Evolutionary conservation across 129 eudicot genomes (phyloP).

Genomic region (Chrysanthemum lavandulifolium): DNA sequence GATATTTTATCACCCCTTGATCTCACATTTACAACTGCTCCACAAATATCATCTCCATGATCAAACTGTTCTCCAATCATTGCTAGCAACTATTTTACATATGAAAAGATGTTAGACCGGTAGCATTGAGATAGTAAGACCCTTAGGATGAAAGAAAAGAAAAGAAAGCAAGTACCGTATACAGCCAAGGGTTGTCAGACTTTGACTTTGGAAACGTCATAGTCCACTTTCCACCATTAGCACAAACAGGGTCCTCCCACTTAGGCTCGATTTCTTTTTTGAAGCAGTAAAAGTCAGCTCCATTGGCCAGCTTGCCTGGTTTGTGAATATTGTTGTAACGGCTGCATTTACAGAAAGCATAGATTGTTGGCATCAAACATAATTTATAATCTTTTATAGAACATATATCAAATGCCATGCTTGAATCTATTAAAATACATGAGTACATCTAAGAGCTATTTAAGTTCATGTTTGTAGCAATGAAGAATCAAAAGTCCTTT

Average conservation of each 20-base stretch:
- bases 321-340: slow-evolving; percentile 79
- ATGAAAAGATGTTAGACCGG: slow-evolving; percentile 5
- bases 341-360: slow-evolving; percentile 43
- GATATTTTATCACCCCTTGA: slow-evolving; percentile 62
- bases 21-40: slow-evolving; percentile 92
- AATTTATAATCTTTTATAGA: not conserved
- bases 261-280: slow-evolving; percentile 85
- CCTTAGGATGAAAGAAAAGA: not conserved
- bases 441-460: not conserved
- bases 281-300: slow-evolving; percentile 73
- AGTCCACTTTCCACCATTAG: slow-evolving; percentile 99
- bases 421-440: no score
- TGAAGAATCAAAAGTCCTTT: no score
- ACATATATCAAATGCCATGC: not conserved
- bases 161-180: not conserved
- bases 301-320: slow-evolving; percentile 73
- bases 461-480: no score
- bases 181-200: slow-evolving; percentile 78
- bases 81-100: slow-evolving; percentile 65
- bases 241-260: slow-evolving; percentile 97
- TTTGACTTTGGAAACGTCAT: slow-evolving; percentile 46
- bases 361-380: not conserved
- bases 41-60: slow-evolving; percentile 97
- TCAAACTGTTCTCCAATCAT: slow-evolving; percentile 97
- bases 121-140: slow-evolving; percentile 2